phyloP scores from a whole-genome alignment of 805 yeast genomes.

The Candida caryicola region DNA sequence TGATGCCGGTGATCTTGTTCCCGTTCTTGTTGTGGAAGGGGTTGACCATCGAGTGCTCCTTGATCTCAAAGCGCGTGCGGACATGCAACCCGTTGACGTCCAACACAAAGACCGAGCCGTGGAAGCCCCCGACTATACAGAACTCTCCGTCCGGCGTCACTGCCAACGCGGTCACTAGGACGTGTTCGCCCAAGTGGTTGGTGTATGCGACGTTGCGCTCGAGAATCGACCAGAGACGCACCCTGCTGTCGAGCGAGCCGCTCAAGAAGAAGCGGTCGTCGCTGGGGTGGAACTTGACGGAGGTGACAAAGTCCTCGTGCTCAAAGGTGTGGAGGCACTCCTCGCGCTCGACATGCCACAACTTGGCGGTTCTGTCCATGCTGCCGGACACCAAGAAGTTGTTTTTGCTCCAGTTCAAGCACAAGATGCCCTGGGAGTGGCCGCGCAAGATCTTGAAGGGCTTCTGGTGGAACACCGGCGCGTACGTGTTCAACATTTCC shows the following conservation, averaged over 20 bases:
- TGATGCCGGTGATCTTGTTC: conserved; percentile 72
- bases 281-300: conserved; percentile 73
- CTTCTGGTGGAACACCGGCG: conserved; percentile 72
- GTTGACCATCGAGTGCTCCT: conserved; percentile 22
- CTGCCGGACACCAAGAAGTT: conserved; percentile 77
- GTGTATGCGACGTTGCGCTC: conserved; percentile 61
- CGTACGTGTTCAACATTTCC: conserved; percentile 39
- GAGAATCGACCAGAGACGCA: conserved; percentile 81
- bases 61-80: conserved; percentile 29
- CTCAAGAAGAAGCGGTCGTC: conserved; percentile 86
- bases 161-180: conserved; percentile 69
- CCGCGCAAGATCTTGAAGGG: conserved; percentile 64
- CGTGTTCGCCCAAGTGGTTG: conserved; percentile 53
- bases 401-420: conserved; percentile 85
- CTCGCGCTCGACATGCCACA: conserved; percentile 80
- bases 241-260: conserved; percentile 73
- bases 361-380: conserved; percentile 76
- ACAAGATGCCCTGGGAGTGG: conserved; percentile 68
- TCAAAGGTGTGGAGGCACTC: conserved; percentile 60
- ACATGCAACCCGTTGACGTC: conserved; percentile 62
- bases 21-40: conserved; percentile 27
- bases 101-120: conserved; percentile 62
- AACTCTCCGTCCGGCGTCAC: conserved; percentile 65
- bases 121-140: conserved; percentile 72
- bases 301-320: conserved; percentile 81